Evolutionary conservation across 179 eudicot genomes (phyloP).

Genomic region (Amaranthus tricolor): DNA sequence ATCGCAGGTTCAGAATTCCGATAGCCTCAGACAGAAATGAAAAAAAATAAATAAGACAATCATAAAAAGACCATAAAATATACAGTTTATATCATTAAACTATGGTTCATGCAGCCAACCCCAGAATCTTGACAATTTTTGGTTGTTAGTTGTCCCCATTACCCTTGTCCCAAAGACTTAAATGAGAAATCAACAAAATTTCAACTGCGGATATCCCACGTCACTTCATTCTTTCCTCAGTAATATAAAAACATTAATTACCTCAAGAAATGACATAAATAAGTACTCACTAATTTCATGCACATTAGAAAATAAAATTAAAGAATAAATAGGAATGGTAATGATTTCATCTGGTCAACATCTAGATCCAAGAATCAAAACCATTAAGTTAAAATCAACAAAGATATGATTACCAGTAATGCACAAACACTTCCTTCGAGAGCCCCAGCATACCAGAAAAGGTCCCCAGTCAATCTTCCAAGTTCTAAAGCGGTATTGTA

Average conservation of each 20-base stretch:
- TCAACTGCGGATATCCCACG: too few relatives aligned
- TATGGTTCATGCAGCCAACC: too few relatives aligned
- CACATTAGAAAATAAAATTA: neutral
- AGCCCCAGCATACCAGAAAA: slow-evolving; percentile 98
- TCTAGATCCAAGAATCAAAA: neutral
- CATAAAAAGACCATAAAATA: too few relatives aligned
- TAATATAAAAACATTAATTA: neutral
- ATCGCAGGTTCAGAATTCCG: too few relatives aligned
- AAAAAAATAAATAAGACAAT: too few relatives aligned
- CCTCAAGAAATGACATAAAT: neutral
- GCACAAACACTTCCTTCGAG: slow-evolving; percentile 98
- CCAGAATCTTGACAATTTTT: too few relatives aligned
- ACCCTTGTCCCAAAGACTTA: too few relatives aligned
- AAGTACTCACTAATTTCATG: neutral
- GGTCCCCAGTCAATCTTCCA: slow-evolving; percentile 87
- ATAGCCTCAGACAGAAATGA: too few relatives aligned
- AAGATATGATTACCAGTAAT: slow-evolving; percentile 58
- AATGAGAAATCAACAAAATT: too few relatives aligned
- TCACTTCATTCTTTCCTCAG: neutral
- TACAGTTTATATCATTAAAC: too few relatives aligned
- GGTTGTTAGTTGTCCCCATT: too few relatives aligned
- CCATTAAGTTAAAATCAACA: neutral
- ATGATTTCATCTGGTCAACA: neutral
- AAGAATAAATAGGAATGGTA: neutral
- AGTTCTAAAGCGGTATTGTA: slow-evolving; percentile 89